These are phyloP conservation scores for Oxyria digyna DNA, from an alignment of 148 eudicot species.

Conservation along the genomic window DNA sequence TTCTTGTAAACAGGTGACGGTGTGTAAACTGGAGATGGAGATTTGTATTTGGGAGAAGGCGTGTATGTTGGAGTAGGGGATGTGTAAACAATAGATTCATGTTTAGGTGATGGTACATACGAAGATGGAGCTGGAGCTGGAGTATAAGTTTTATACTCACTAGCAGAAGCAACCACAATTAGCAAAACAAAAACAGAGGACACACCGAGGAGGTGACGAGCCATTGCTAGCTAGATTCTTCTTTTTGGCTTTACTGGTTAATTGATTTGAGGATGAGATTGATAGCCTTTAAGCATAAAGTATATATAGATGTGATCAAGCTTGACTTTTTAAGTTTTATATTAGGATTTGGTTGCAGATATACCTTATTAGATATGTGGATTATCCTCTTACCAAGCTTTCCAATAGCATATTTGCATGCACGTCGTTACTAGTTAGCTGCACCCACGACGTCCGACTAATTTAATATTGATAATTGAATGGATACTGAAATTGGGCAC, in stretches of 20 bases:
- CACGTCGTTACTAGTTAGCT: background rate
- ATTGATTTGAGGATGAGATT: background rate
- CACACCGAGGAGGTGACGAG: background rate
- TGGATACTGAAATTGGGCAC: background rate
- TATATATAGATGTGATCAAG: background rate
- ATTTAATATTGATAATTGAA: background rate
- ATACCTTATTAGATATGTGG: background rate
- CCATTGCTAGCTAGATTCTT: no score
- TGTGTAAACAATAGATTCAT: no score
- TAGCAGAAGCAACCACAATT: conserved; percentile 1
- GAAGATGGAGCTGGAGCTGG: background rate
- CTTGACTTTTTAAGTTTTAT: background rate
- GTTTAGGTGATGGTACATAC: background rate
- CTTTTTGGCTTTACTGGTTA: background rate
- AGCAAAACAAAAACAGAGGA: background rate
- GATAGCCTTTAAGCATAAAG: no score
- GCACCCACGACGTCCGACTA: background rate
- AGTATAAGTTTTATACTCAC: background rate
- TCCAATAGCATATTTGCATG: background rate
- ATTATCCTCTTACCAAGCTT: background rate
- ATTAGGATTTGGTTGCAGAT: no score
- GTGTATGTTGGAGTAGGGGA: background rate
- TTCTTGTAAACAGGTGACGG: background rate
- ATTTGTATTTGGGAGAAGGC: background rate
- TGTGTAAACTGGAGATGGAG: background rate